Conservation (phyloP, 2,329 filamentous ascomycete species). For the Emergomyces orientalis region DNA sequence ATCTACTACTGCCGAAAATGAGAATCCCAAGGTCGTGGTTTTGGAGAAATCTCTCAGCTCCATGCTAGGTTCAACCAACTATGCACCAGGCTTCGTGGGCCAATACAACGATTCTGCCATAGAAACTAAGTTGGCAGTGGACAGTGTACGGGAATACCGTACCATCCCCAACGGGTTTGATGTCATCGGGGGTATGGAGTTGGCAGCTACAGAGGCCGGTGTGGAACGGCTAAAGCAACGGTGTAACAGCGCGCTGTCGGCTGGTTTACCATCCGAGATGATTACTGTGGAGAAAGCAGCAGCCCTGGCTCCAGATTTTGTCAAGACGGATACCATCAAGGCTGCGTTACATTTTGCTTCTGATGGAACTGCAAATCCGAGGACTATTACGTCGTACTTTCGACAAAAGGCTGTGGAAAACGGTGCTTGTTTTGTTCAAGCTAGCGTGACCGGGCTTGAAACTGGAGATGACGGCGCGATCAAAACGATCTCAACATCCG, state of each 20-base stretch:
- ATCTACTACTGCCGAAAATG: not conserved
- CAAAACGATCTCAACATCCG: conserved; percentile 16
- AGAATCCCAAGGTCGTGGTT: conserved; percentile 17
- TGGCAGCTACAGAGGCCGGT: conserved; percentile 19
- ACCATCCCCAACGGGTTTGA: conserved; percentile 23
- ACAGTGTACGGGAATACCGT: conserved; percentile 25
- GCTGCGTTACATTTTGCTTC: conserved; percentile 20
- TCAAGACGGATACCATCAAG: conserved; percentile 18
- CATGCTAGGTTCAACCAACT: conserved; percentile 25
- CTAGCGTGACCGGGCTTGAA: conserved; percentile 16
- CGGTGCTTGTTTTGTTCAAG: conserved; percentile 21
- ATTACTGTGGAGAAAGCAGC: conserved; percentile 19
- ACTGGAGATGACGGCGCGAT: conserved; percentile 10
- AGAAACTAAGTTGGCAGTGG: conserved; percentile 25
- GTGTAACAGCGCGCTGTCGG: conserved; percentile 16
- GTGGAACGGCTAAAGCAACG: conserved; percentile 17
- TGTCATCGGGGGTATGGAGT: conserved; percentile 21
- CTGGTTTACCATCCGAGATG: conserved; percentile 21
- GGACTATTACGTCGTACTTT: conserved; percentile 21
- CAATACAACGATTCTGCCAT: conserved; percentile 27
- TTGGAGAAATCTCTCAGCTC: conserved; percentile 23
- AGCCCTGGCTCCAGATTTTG: conserved; percentile 22
- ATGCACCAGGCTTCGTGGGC: conserved; percentile 29
- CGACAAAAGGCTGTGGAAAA: conserved; percentile 17
- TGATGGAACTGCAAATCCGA: conserved; percentile 23